Evolutionary conservation across 257 asterid species (phyloP), one percentile per base, ranked within the genome.

Genomic region (Cinchona pubescens): DNA sequence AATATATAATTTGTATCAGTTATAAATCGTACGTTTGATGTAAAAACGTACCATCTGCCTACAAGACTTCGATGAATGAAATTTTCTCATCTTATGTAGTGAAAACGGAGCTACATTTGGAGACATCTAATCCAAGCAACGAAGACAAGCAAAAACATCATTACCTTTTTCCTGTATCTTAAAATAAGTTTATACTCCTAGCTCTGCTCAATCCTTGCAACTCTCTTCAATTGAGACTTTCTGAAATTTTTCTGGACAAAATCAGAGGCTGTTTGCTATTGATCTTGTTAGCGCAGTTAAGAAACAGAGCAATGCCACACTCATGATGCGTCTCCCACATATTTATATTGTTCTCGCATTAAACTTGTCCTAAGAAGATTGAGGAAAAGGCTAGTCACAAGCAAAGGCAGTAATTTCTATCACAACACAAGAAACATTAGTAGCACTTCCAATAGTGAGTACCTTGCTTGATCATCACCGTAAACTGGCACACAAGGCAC

Each of bases 381-480:
- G 21, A 68, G 32, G 43, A 48, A n/a, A 76, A 70, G n/a, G 27
- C 69, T 61, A 53, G 48, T 12, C 4, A 49, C 64, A 30, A 35
- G 49, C 10, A 51, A 51, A 69, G 45, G 55, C 65, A 59, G 21
- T 14, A 64, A 10, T 32, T 49, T 78, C 13, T n/a, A 60, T n/a
- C n/a, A n/a, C n/a, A 37, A 29, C 25, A 75, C 56, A 23, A 60
- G 55, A 66, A 21, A 76, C 37, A 53, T 18, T n/a, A 37, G 16
- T 43, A 68, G 46, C 45, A 64, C 15, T 32, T 69, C 27, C 76
- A 80, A 11, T 49, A 34, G 27, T 30, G 63, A 46, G 35, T 90
- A 92, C 99, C 97, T 92, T 75, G 99, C 99, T 85, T 88, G 92
- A 67, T 79, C 94, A 75, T 95, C 99, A 79, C 98, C 90, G 72